phyloP scores from a whole-genome alignment of 1,284 basidiomycete genomes.

The Anthracocystis panici-leucophaei region DNA sequence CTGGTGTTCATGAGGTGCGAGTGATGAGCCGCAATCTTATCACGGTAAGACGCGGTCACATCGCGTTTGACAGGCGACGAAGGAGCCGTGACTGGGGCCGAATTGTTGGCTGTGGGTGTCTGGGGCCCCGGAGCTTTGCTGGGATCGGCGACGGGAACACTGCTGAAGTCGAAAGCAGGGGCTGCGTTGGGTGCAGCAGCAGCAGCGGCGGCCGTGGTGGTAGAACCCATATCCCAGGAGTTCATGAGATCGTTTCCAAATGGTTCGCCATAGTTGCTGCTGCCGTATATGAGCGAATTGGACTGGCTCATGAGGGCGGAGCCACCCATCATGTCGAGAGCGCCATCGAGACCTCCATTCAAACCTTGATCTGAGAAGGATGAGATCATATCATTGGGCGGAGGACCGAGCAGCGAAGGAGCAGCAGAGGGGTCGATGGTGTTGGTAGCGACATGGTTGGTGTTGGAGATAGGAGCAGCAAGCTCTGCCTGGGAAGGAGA shows the following conservation, averaged over 20 bases:
- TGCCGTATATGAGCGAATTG: slow-evolving; percentile 39
- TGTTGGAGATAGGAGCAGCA: slow-evolving; percentile 8
- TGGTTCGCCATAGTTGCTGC: slow-evolving; percentile 35
- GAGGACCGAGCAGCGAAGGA: slow-evolving; percentile 15
- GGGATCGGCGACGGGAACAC: slow-evolving; percentile 4
- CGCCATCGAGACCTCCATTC: slow-evolving; percentile 16
- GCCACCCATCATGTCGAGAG: slow-evolving; percentile 39
- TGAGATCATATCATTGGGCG: slow-evolving; percentile 27
- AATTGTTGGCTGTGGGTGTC: not conserved
- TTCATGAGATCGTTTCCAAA: slow-evolving; percentile 31
- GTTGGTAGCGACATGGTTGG: slow-evolving; percentile 3
- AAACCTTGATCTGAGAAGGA: slow-evolving; percentile 45
- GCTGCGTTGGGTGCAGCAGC: slow-evolving; percentile 14
- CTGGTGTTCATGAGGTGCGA: slow-evolving; percentile 48
- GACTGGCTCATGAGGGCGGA: slow-evolving; percentile 40
- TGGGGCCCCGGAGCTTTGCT: too few species aligned
- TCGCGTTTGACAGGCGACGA: slow-evolving; percentile 16
- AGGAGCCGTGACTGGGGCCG: not conserved
- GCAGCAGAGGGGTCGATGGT: not conserved
- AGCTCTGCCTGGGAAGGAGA: slow-evolving; percentile 46
- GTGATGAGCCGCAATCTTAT: slow-evolving; percentile 54
- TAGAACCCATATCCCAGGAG: slow-evolving; percentile 32
- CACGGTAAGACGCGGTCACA: slow-evolving; percentile 43
- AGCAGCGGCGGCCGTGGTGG: slow-evolving; percentile 3
- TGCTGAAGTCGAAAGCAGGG: slow-evolving; percentile 20